Base-by-base conservation (phyloP, 768 basidiomycete genomes). In the Lanmaoa rubissima region DNA sequence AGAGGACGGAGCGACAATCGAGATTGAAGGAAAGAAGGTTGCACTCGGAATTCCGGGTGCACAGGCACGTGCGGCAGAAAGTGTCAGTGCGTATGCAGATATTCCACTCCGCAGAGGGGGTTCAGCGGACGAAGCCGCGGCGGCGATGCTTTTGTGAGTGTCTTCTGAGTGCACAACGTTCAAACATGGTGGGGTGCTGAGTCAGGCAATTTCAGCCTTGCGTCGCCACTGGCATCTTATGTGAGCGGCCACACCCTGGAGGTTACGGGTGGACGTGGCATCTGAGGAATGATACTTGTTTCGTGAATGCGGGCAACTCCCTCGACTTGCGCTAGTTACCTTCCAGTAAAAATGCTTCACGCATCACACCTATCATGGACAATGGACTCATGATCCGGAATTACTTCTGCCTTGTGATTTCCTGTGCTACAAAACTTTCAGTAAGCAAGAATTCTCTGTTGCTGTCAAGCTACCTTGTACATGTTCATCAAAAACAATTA, bases 241-340 rank as follows among this genome's bases (percentile, higher is more conserved):
- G 86, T 94, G 53, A 83, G 81, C 45, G 91, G 91, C 9, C 92
- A 92, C 72, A 92, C 89, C 16, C 75, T 93, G 52, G 90, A 92
- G 70, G 88, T 90, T 21, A 92, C 91, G 38, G 91, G 91, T 35
- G 92, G 92, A 41, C 78, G 79, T 52, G 89, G 89, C 38, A 91
- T 92, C 53, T 90, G 70, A 72, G 36, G 43, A 39, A 42, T 11
- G 31, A 19, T 4, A 4, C 48, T 21, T 7, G 13, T 48, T 34
- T 39, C 21, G 38, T 38, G 48, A 21, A 28, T 21, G 21, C 12
- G 48, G 16, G 36, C 12, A 28, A 12, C 45, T 21, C 28, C 5
- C n/a, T 26, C 16, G 2, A 47, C 19, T 36, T 32, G 24, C 24
- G 28, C 5, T 36, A 19, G 47, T 34, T 46, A 36, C 17, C 19